Percentiles rank a stretch among this genome's conserved stretches.
Conservation (phyloP, 257 asterid genomes). For the Leonotis leonurus region DNA sequence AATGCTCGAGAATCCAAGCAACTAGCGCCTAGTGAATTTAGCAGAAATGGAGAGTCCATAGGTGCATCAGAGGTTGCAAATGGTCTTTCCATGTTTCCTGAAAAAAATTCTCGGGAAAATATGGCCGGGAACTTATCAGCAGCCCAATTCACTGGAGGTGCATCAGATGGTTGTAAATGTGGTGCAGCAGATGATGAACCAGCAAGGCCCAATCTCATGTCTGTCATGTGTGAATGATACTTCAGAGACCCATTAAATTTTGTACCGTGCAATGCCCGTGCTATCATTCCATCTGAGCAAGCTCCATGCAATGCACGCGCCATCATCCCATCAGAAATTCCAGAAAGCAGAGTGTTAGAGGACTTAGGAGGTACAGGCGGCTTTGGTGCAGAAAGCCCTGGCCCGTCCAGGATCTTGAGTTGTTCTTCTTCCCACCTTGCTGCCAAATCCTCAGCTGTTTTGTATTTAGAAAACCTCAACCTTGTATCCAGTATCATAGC, state of each 20-base stretch:
- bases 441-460: conserved; percentile 63
- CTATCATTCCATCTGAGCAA: conserved; percentile 39
- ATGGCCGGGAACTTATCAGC: conserved; percentile 35
- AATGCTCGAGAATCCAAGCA: conserved; percentile 41
- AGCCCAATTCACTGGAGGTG: conserved; percentile 41
- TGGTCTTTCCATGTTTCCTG: conserved; percentile 36
- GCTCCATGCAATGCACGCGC: conserved; percentile 45
- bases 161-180: conserved; percentile 37
- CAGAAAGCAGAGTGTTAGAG: conserved; percentile 42
- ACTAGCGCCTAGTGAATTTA: conserved; percentile 54
- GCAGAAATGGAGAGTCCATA: conserved; percentile 50
- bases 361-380: conserved; percentile 39
- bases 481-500: conserved; percentile 76
- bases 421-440: conserved; percentile 93
- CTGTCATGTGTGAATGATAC: conserved; percentile 61
- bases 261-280: conserved; percentile 54
- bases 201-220: conserved; percentile 80
- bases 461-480: conserved; percentile 71
- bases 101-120: conserved; percentile 42
- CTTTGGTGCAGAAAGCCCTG: conserved; percentile 31
- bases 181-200: conserved; percentile 39
- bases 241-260: conserved; percentile 46
- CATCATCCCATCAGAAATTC: conserved; percentile 71
- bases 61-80: conserved; percentile 36
- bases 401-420: conserved; percentile 62